Evolutionary conservation across 192 early-diverging fungal species (phyloP), one percentile per base, ranked within the genome.

Genomic region (Spizellomyces sp.): DNA sequence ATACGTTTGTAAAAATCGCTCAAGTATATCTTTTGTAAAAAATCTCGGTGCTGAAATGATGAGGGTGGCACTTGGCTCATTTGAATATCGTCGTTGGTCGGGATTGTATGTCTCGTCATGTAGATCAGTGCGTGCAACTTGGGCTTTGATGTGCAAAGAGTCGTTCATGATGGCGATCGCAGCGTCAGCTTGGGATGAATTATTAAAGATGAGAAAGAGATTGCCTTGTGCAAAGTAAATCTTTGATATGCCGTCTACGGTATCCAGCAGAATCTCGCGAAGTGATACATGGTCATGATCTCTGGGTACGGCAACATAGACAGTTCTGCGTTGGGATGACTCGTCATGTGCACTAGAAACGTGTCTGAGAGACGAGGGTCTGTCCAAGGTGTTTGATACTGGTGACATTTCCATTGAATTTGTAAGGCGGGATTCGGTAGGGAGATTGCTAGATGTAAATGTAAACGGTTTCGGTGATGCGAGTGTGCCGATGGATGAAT

Each of bases 201-300:
- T 48, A 45, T 17, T n/a, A 47, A 71, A 71, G 10, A 63, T 48
- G 17, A 48, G 54, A 27, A 71, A 71, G 7, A 71, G 58, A 1
- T 71, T 61, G 12, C 48, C 48, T 0, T 58, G 61, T 7, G 69
- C 69, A 50, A 71, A 71, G 43, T 62, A 41, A n/a, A 62, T 50
- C 2, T 21, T 45, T 19, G 55, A 58, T 19, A 71, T 71, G 14
- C n/a, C 48, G 1, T 15, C 45, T 1, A 71, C 46, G 12, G 60
- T 36, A 44, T 60, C 69, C 22, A 61, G 43, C 19, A 71, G 69
- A 15, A 42, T 71, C 58, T 71, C 47, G 41, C 69, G 69, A 17
- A 71, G 59, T 27, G 58, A 61, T n/a, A 63, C 27, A 19, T 71
- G 61, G 59, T 61, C 61, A 57, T 71, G 69, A 36, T 71, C 61